Percentiles rank a stretch among this genome's conserved stretches.
Conservation (phyloP, 352 stramenopile species). For the Plasmopara halstedii region DNA sequence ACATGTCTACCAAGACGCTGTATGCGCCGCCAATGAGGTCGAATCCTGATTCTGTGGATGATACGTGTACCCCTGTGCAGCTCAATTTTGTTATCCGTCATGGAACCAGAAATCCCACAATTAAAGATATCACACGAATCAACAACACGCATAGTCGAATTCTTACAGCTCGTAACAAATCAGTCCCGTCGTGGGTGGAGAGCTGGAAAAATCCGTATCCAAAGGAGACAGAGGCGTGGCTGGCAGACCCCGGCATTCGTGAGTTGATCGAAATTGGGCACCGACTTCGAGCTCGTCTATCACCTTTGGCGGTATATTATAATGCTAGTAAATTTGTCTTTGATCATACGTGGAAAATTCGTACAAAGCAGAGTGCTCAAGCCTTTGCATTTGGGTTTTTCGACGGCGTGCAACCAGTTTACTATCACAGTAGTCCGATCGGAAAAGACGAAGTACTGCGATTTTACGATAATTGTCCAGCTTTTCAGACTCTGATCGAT, state of each 20-base stretch:
- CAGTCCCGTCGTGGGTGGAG: constrained; percentile 21
- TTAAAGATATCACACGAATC: constrained; percentile 71
- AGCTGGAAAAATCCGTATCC: constrained; percentile 50
- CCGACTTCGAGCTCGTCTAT: constrained; percentile 45
- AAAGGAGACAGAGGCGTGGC: constrained; percentile 31
- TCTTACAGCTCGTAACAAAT: neutral
- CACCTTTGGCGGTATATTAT: constrained; percentile 16
- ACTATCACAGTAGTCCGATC: constrained; percentile 37
- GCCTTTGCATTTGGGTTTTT: constrained; percentile 77
- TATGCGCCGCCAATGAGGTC: constrained; percentile 27
- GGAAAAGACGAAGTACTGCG: constrained; percentile 57
- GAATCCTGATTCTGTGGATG: constrained; percentile 1
- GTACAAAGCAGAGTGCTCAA: constrained; percentile 67
- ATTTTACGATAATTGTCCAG: constrained; percentile 79
- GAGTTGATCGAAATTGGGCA: constrained; percentile 57
- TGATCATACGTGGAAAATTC: constrained; percentile 76
- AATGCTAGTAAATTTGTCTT: constrained; percentile 39
- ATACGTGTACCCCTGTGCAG: constrained; percentile 41
- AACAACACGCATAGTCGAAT: constrained; percentile 32
- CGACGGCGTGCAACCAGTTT: constrained; percentile 44
- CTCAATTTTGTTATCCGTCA: constrained; percentile 77
- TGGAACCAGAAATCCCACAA: constrained; percentile 68
- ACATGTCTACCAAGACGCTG: constrained; percentile 80
- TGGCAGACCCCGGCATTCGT: constrained; percentile 44
- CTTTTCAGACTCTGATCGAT: constrained; percentile 51